Percentiles rank a stretch among this genome's conserved stretches.
These are phyloP conservation scores for Aureobasidium vineae DNA, from an alignment of 2,329 filamentous ascomycete species.

Conservation along the genomic window DNA sequence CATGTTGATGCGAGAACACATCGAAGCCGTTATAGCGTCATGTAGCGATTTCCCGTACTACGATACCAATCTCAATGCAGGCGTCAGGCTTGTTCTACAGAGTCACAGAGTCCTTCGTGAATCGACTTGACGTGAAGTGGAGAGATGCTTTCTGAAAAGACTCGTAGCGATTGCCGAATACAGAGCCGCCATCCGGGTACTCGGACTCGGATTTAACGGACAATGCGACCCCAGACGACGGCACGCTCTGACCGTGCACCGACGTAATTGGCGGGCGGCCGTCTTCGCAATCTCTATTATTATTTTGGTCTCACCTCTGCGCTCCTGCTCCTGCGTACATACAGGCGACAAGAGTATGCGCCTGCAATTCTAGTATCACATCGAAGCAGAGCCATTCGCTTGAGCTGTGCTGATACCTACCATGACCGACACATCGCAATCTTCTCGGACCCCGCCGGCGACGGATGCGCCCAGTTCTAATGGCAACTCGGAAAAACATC, in stretches of 20 bases:
- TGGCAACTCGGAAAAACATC: background rate
- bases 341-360: background rate
- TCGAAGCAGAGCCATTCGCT: conserved; percentile 18
- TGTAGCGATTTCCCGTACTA: background rate
- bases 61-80: background rate
- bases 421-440: background rate
- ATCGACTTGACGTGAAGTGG: background rate
- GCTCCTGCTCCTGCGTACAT: background rate
- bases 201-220: background rate
- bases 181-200: conserved; percentile 6
- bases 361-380: background rate
- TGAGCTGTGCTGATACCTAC: conserved; percentile 6
- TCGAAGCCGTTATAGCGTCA: background rate
- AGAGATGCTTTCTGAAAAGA: background rate
- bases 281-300: conserved; percentile 21
- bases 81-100: too few species aligned
- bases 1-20: background rate
- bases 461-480: background rate
- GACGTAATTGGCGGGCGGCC: conserved; percentile 2
- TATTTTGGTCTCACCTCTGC: background rate
- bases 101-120: background rate
- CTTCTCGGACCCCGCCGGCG: background rate
- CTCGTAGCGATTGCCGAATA: background rate
- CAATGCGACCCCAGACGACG: background rate
- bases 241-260: background rate